Conservation (phyloP, 768 basidiomycete species). For the Russula dissimulans region DNA sequence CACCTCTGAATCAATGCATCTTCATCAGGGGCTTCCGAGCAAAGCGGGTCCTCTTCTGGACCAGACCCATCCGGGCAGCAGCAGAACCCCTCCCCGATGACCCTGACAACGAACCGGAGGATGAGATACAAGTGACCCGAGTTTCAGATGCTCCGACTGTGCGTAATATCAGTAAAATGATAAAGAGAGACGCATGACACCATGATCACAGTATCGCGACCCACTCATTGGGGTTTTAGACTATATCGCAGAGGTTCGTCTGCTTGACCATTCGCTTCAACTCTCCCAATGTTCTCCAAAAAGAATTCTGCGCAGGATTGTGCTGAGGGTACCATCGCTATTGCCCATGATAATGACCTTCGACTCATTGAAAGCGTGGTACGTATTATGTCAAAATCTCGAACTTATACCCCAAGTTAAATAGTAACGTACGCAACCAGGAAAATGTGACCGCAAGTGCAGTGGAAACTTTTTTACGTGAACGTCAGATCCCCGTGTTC, state of each 20-base stretch:
- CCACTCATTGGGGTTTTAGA: constrained; percentile 1
- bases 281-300: neutral
- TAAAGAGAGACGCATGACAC: neutral
- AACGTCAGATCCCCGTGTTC: neutral
- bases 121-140: neutral
- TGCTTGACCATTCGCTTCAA: neutral
- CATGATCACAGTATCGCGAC: neutral
- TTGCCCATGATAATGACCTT: constrained; percentile 10
- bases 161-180: neutral
- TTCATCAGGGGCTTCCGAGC: constrained; percentile 11
- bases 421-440: neutral
- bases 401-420: neutral
- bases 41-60: neutral
- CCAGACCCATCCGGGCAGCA: neutral
- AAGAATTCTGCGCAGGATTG: neutral
- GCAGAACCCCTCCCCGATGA: neutral
- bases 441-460: neutral
- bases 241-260: constrained; percentile 5
- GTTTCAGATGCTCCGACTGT: neutral
- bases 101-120: neutral
- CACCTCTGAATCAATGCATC: constrained; percentile 1
- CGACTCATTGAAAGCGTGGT: neutral
- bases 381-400: neutral
- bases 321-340: neutral
- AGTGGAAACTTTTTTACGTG: neutral